A percentile compares a stretch with the other conserved stretches of the same genome.
phyloP scores from a whole-genome alignment of 2,329 filamentous ascomycete genomes.

The Paramyrothecium sp. region DNA sequence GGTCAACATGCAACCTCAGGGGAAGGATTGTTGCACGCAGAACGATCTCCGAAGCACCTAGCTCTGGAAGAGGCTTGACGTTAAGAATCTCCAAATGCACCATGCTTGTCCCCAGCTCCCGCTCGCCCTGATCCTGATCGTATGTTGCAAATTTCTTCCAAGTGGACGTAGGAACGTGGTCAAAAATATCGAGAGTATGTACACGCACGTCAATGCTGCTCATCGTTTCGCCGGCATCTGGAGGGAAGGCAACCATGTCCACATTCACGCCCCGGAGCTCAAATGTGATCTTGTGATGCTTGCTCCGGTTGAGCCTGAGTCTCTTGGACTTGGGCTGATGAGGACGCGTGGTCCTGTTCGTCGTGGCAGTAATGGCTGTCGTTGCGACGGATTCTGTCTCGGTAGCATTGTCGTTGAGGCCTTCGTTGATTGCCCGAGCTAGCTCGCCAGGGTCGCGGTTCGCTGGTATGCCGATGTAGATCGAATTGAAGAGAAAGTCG shows the following conservation, averaged over 20 bases:
- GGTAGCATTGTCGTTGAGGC: constrained; percentile 80
- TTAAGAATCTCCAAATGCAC: constrained; percentile 84
- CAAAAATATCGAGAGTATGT: constrained; percentile 83
- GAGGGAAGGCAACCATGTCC: constrained; percentile 79
- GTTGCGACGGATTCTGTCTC: constrained; percentile 89
- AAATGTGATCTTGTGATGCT: constrained; percentile 91
- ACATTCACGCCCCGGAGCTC: constrained; percentile 82
- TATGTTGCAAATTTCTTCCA: constrained; percentile 99
- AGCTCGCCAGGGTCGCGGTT: constrained; percentile 84
- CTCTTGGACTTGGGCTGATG: constrained; percentile 51
- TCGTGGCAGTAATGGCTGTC: constrained; percentile 63
- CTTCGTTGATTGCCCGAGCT: constrained; percentile 79
- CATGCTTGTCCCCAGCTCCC: constrained; percentile 86
- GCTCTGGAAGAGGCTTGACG: constrained; percentile 78
- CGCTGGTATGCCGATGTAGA: constrained; percentile 90
- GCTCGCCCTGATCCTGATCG: constrained; percentile 80
- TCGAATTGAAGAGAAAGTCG: constrained; percentile 97
- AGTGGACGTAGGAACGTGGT: constrained; percentile 90
- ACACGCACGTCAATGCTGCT: constrained; percentile 85
- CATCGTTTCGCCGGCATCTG: constrained; percentile 75
- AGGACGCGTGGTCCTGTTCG: constrained; percentile 45
- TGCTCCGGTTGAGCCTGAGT: constrained; percentile 79
- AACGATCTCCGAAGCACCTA: constrained; percentile 88
- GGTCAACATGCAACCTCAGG: constrained; percentile 88
- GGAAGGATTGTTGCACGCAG: constrained; percentile 78